Base-by-base conservation (phyloP, 345 rosid species). In the Turritis glabra region DNA sequence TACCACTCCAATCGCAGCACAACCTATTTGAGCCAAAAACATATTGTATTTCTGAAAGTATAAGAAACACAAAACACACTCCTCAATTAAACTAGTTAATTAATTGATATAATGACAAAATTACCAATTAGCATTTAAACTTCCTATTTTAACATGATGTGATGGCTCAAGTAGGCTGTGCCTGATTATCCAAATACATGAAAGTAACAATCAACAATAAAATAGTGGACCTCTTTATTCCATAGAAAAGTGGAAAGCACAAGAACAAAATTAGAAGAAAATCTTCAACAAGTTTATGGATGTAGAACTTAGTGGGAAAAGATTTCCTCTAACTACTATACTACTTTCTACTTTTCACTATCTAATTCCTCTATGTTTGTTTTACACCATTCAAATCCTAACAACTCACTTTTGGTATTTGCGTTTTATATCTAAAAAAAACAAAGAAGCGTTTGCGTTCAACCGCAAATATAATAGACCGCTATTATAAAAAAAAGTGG, bases 1-100 rank as follows among this genome's bases (percentile, higher is more conserved):
- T 43, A 89, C n/a, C 21, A 94, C 97, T 32, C 97, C 98, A 5
- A 90, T 82, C n/a, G 89, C 90, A 21, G 96, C 95, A 75, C 98
- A 93, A 19, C 96, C 98, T 40, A 89, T 86, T 72, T 93, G 98
- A 60, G 97, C 91, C 85, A 87, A 77, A 87, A 93, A 93, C 78
- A 93, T 81, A 69, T 93, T 91, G 90, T 91, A 94, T 74, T 88
- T 94, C 97, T 94, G 97, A 89, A 75, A 56, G 55, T 5, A 41
- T 35, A 65, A 29, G 33, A 47, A 47, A 53, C 46, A 29, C 6
- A 38, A 48, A 46, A 75, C 41, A 43, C 38, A 54, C 3, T 64
- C 17, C 27, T 35, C 48, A 22, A 35, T 65, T 6, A 37, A 37
- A 33, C 33, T 44, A 5, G 5, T 52, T 73, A 19, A 15, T 11